These are phyloP conservation scores for Salix suchowensis DNA, from an alignment of 345 rosid genomes.

Conservation along the genomic window DNA sequence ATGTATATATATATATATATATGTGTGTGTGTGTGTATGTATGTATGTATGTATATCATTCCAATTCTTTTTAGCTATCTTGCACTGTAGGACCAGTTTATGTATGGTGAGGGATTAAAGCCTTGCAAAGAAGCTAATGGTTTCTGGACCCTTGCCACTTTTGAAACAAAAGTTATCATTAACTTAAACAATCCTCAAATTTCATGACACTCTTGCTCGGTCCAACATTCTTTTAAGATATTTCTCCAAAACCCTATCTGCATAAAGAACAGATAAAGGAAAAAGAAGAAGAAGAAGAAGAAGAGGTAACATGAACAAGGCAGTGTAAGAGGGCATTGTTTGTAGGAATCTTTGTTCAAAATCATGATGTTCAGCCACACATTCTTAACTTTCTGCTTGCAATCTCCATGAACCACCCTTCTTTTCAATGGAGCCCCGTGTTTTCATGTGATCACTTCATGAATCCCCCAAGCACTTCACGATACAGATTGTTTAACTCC, in stretches of 20 bases:
- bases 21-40: too few relatives aligned
- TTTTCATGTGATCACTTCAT: slow-evolving; percentile 11
- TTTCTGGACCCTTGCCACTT: neutral
- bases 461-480: slow-evolving; percentile 2
- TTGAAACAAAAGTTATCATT: neutral
- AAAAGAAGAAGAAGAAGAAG: too few relatives aligned
- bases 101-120: neutral
- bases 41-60: too few relatives aligned
- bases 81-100: neutral
- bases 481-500: neutral
- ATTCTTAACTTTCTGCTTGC: neutral
- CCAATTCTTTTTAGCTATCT: neutral
- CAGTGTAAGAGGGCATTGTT: neutral
- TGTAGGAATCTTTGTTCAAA: neutral
- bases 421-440: slow-evolving; percentile 13
- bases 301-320: neutral
- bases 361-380: neutral
- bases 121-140: neutral
- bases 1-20: too few relatives aligned
- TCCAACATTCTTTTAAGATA: too few relatives aligned
- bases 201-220: neutral
- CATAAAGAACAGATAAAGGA: neutral
- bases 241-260: neutral
- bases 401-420: neutral
- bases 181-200: neutral